Conservation (phyloP, 2,329 filamentous ascomycete genomes). For the Fusarium pseudocircinatum region DNA sequence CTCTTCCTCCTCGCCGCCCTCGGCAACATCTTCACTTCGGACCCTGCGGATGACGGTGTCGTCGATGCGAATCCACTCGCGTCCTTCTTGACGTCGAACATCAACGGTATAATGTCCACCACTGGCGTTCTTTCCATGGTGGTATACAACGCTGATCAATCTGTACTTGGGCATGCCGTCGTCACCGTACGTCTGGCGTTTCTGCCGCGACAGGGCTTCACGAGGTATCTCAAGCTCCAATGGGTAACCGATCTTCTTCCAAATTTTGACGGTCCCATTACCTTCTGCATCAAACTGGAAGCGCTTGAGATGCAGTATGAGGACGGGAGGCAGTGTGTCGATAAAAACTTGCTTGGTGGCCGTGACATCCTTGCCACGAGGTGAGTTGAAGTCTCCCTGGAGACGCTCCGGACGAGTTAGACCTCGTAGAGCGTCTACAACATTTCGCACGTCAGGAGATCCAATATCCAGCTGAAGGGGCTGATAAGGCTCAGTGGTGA, state of each 20-base stretch:
- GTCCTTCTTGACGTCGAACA: constrained; percentile 90
- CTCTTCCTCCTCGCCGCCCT: constrained; percentile 84
- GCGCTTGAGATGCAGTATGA: constrained; percentile 95
- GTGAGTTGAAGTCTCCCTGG: constrained; percentile 83
- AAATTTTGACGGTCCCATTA: constrained; percentile 90
- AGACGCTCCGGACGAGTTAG: constrained; percentile 86
- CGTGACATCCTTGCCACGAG: constrained; percentile 77
- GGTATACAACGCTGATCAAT: constrained; percentile 91
- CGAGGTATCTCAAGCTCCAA: constrained; percentile 93
- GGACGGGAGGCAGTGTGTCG: constrained; percentile 86
- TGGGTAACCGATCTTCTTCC: constrained; percentile 97
- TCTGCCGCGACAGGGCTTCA: constrained; percentile 84
- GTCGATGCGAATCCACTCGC: constrained; percentile 95
- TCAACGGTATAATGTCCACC: constrained; percentile 99
- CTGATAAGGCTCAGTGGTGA: constrained; percentile 93
- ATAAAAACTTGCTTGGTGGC: constrained; percentile 97
- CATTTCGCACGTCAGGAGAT: constrained; percentile 85
- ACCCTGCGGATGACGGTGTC: constrained; percentile 91
- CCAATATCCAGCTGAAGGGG: constrained; percentile 95
- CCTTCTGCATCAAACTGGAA: constrained; percentile 93
- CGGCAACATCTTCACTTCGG: constrained; percentile 86
- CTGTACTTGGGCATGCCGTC: constrained; percentile 82
- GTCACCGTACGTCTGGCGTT: constrained; percentile 71
- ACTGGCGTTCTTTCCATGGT: constrained; percentile 96
- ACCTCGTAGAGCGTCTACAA: constrained; percentile 87